Percentiles rank a stretch among this genome's conserved stretches.
These are phyloP conservation scores for Fusarium caatingaense DNA, from an alignment of 2,329 filamentous ascomycete species.

Conservation along the genomic window DNA sequence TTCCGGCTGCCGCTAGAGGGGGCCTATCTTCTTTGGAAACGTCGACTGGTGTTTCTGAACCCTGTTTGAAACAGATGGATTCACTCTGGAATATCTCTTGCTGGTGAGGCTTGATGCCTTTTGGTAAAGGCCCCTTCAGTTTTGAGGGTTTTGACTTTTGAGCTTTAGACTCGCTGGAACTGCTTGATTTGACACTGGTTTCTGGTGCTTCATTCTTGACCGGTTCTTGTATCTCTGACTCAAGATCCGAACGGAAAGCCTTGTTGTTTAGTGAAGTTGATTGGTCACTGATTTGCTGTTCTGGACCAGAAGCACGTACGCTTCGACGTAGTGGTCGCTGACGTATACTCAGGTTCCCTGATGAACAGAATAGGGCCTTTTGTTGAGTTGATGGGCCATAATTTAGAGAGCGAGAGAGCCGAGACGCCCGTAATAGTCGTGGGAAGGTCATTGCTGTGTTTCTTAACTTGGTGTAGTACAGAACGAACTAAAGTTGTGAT, in stretches of 20 bases:
- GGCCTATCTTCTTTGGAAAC: slow-evolving; percentile 38
- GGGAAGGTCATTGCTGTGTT: slow-evolving; percentile 5
- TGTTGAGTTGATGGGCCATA: too few species aligned
- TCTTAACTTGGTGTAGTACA: not conserved
- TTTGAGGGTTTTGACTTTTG: slow-evolving; percentile 15
- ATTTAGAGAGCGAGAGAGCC: not conserved
- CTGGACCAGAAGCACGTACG: not conserved
- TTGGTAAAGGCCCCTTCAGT: slow-evolving; percentile 9
- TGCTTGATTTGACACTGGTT: not conserved
- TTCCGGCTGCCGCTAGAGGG: slow-evolving; percentile 45
- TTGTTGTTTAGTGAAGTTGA: not conserved
- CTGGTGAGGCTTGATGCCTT: slow-evolving; percentile 38
- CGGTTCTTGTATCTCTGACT: not conserved
- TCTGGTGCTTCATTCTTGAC: not conserved
- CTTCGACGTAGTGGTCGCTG: slow-evolving; percentile 16
- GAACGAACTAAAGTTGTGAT: not conserved
- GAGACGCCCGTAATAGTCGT: not conserved
- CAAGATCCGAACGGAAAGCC: too few species aligned
- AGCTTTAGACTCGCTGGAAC: not conserved
- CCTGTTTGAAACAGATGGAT: slow-evolving; percentile 38
- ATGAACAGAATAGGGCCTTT: slow-evolving; percentile 11
- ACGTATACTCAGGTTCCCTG: slow-evolving; percentile 2
- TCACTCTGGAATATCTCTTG: slow-evolving; percentile 37
- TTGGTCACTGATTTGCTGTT: not conserved
- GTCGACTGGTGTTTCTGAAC: slow-evolving; percentile 19